A percentile compares a stretch with the other conserved stretches of the same genome.
Conservation (phyloP, 352 stramenopile species). For the Pilasporangium apinafurcum region DNA sequence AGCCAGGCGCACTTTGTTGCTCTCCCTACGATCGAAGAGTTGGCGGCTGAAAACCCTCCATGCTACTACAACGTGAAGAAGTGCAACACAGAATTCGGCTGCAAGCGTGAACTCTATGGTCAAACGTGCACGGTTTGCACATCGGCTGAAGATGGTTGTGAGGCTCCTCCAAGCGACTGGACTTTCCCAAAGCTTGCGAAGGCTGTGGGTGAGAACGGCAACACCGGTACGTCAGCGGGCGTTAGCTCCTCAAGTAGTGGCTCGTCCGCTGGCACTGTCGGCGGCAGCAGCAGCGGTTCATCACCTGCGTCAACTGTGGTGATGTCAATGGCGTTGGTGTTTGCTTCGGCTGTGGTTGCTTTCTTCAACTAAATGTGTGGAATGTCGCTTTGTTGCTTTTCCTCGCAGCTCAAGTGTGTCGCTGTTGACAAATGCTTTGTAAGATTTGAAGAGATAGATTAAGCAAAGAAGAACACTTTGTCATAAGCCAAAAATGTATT, state of each 20-base stretch:
- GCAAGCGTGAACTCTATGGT: slow-evolving; percentile 51
- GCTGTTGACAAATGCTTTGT: no score
- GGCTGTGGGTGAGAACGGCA: slow-evolving; percentile 39
- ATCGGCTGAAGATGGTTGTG: slow-evolving; percentile 30
- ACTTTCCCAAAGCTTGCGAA: slow-evolving; percentile 41
- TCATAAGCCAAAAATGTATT: no score
- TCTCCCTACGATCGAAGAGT: slow-evolving; percentile 38
- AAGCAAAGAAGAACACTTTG: no score
- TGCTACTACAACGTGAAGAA: slow-evolving; percentile 63
- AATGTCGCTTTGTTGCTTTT: no score
- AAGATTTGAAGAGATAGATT: no score
- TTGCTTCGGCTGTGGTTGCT: background rate
- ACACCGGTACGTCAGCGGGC: slow-evolving; percentile 15
- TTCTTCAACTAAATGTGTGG: slow-evolving; percentile 3
- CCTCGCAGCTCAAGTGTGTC: no score
- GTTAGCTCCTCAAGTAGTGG: slow-evolving; percentile 2
- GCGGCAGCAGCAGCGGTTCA: background rate
- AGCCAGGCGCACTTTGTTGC: slow-evolving; percentile 39
- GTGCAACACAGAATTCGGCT: slow-evolving; percentile 46
- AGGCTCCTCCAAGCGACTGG: slow-evolving; percentile 31
- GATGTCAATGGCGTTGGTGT: background rate
- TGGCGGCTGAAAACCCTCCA: slow-evolving; percentile 44
- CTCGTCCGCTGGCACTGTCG: background rate
- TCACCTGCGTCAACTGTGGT: background rate
- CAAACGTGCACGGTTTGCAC: slow-evolving; percentile 62